Conservation (phyloP, 352 stramenopile species). For the Halophytophthora batemanensis region DNA sequence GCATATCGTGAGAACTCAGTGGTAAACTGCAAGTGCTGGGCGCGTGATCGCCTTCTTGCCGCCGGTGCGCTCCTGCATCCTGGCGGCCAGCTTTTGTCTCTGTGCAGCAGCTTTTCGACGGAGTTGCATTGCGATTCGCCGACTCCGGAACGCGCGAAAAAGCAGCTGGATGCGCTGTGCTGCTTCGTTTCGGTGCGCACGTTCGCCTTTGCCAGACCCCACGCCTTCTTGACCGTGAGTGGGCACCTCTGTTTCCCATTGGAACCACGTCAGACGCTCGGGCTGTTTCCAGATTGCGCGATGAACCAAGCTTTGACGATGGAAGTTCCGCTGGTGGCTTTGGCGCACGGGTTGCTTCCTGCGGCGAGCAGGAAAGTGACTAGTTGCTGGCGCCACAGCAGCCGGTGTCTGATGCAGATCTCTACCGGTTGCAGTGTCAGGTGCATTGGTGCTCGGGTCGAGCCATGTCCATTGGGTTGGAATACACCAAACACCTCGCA, state of each 20-base stretch:
- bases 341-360: neutral
- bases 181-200: conserved; percentile 26
- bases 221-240: neutral
- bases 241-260: neutral
- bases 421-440: too few relatives aligned
- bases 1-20: too few relatives aligned
- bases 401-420: too few relatives aligned
- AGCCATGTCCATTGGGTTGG: too few relatives aligned
- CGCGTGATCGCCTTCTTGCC: conserved; percentile 22
- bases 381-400: too few relatives aligned
- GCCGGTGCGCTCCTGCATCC: conserved; percentile 20
- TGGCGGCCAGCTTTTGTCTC: conserved; percentile 1
- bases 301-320: conserved; percentile 21
- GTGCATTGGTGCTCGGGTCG: too few relatives aligned
- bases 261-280: neutral
- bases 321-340: conserved; percentile 16
- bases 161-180: conserved; percentile 39
- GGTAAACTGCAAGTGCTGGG: conserved; percentile 28
- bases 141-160: conserved; percentile 39
- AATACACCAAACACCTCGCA: too few relatives aligned
- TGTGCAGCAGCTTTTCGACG: conserved; percentile 32
- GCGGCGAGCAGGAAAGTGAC: too few relatives aligned
- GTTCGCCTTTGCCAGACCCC: conserved; percentile 17
- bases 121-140: conserved; percentile 35
- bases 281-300: conserved; percentile 15